A percentile compares a stretch with the other conserved stretches of the same genome.
These are phyloP conservation scores for Exophiala mesophila DNA, from an alignment of 2,329 filamentous ascomycete genomes.

Conservation along the genomic window DNA sequence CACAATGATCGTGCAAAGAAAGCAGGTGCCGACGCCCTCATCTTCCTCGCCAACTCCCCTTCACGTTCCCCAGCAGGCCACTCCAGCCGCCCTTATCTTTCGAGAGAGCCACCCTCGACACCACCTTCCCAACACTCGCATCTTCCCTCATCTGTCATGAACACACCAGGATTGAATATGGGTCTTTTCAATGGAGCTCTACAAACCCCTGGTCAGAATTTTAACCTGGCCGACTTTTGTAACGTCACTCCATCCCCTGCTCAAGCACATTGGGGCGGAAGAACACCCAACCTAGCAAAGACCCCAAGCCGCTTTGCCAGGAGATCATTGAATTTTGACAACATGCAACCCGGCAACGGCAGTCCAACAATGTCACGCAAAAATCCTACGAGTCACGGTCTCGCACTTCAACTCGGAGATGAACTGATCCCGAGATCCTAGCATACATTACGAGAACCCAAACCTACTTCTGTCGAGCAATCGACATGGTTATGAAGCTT, in stretches of 20 bases:
- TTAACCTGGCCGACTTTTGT: constrained; percentile 95
- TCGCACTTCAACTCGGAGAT: constrained; percentile 63
- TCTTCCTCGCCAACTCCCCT: constrained; percentile 86
- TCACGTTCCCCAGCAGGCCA: constrained; percentile 59
- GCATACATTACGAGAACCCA: neutral
- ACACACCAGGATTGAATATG: constrained; percentile 54
- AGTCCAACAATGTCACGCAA: constrained; percentile 22
- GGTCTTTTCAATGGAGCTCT: constrained; percentile 77
- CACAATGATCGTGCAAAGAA: constrained; percentile 56
- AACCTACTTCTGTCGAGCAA: neutral
- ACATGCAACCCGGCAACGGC: constrained; percentile 53
- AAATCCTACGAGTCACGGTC: constrained; percentile 33
- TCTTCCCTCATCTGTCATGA: constrained; percentile 47
- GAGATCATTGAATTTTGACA: constrained; percentile 77
- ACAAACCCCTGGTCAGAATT: constrained; percentile 73
- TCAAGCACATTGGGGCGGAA: constrained; percentile 69
- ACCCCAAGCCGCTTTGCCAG: constrained; percentile 71
- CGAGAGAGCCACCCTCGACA: constrained; percentile 67
- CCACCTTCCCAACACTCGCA: constrained; percentile 62
- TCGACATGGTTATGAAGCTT: constrained; percentile 13
- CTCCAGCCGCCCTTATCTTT: constrained; percentile 40
- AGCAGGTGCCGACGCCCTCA: constrained; percentile 73
- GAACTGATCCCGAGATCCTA: constrained; percentile 42
- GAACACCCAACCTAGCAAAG: constrained; percentile 56
- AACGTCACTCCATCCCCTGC: constrained; percentile 96